Evolutionary conservation across 768 basidiomycete species (phyloP), one percentile per base, ranked within the genome.

Genomic region (Tylopilus vinaceipallidus): DNA sequence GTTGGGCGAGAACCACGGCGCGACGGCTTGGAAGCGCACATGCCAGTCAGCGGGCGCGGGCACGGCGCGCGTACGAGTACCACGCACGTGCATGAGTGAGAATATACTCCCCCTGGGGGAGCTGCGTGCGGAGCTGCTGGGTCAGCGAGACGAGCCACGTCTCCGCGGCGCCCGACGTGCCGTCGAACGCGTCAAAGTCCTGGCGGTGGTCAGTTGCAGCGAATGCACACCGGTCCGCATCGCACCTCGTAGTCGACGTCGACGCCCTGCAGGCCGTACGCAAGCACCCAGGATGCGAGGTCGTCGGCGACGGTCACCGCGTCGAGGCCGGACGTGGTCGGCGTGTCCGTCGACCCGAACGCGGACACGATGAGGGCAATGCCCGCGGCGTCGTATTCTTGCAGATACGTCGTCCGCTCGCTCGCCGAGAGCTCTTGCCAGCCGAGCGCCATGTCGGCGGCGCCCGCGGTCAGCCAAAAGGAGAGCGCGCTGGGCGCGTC

Each of bases 141-240:
- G 71, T 72, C 14, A 71, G 65, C 14, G 54, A 57, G 16, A 59
- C 58, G 11, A 73, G 56, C 71, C 71, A 73, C 6, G 61, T 34
- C 67, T 84, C 84, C 3, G 81, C 85, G 12, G 56, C 67, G 10
- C 77, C 80, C 4, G 32, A 26, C 4, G 4, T 2, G 39, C 71
- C 67, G 11, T 78, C 75, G 19, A 60, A 59, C 17, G 84, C 84
- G 55, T 70, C 66, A 57, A 86, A 84, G 56, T 86, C 85, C 80
- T 84, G 47, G 10, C 12, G 26, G n/a, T n/a, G n/a, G n/a, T n/a
- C 1, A 3, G 19, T 13, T 7, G 14, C 22, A 34, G 12, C 1
- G 19, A 17, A 10, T 2, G 6, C 6, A n/a, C n/a, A n/a, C n/a
- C n/a, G n/a, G n/a, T n/a, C n/a, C n/a, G n/a, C n/a, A n/a, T n/a